Evolutionary conservation across 768 basidiomycete genomes (phyloP).

Genomic region (Xanthoconium stramineum): DNA sequence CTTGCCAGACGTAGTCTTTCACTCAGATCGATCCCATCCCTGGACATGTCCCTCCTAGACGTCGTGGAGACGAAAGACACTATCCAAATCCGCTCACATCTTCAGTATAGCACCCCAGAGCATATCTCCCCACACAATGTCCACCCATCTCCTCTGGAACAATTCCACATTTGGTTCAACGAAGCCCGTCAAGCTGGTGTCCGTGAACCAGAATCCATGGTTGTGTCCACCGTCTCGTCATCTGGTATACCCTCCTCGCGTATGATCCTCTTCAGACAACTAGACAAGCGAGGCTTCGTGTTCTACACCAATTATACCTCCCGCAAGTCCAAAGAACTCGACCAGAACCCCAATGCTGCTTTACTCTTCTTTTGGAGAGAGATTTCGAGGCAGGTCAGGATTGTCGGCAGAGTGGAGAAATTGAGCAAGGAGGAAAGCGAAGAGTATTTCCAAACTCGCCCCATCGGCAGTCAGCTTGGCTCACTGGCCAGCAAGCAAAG

Average conservation of each 20-base stretch:
- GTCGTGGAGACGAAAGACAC: constrained; percentile 50
- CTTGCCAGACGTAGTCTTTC: neutral
- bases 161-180: constrained; percentile 87
- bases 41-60: constrained; percentile 21
- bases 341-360: constrained; percentile 73
- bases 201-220: constrained; percentile 87
- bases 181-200: constrained; percentile 58
- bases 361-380: constrained; percentile 93
- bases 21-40: neutral
- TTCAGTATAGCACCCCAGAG: constrained; percentile 72
- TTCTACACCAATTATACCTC: constrained; percentile 98
- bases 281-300: constrained; percentile 86
- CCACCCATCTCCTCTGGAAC: constrained; percentile 66
- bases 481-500: constrained; percentile 96
- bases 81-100: constrained; percentile 67
- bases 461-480: constrained; percentile 79
- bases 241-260: constrained; percentile 81
- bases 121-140: constrained; percentile 62
- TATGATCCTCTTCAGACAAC: constrained; percentile 87
- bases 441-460: constrained; percentile 80
- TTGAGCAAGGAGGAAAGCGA: constrained; percentile 68
- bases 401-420: constrained; percentile 84
- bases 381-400: constrained; percentile 73
- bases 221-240: constrained; percentile 68
- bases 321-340: constrained; percentile 82